Conservation (phyloP, 2,329 filamentous ascomycete species). For the Chalaropsis thielavioides region DNA sequence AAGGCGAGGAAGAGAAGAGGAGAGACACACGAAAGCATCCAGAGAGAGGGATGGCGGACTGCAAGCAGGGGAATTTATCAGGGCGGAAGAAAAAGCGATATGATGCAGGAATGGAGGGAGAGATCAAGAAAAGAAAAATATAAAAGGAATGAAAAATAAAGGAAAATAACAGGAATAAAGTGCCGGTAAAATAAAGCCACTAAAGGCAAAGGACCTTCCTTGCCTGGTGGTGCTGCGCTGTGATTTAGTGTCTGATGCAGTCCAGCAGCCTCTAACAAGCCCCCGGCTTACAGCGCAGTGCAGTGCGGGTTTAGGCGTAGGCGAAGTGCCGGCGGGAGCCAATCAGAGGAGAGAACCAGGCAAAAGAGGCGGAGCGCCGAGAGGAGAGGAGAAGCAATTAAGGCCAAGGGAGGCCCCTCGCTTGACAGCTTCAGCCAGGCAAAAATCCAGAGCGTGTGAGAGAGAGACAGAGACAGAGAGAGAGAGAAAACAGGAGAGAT, state of each 20-base stretch:
- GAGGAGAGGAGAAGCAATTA: background rate
- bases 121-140: background rate
- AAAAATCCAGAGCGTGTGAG: too few species aligned
- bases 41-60: background rate
- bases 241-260: too few species aligned
- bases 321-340: background rate
- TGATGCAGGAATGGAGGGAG: background rate
- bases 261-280: background rate
- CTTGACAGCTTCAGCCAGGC: background rate
- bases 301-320: background rate
- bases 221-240: too few species aligned
- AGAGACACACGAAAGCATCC: background rate
- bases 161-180: background rate
- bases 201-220: background rate
- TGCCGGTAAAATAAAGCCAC: background rate
- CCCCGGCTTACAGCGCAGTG: background rate
- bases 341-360: background rate
- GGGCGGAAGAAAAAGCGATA: constrained; percentile 1
- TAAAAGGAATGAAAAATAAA: background rate
- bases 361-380: background rate
- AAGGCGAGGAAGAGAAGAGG: background rate
- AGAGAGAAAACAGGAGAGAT: background rate
- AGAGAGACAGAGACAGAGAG: background rate
- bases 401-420: background rate
- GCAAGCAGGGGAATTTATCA: constrained; percentile 2